Conservation (phyloP, 495 filamentous ascomycete species). For the Penicillium soppii region DNA sequence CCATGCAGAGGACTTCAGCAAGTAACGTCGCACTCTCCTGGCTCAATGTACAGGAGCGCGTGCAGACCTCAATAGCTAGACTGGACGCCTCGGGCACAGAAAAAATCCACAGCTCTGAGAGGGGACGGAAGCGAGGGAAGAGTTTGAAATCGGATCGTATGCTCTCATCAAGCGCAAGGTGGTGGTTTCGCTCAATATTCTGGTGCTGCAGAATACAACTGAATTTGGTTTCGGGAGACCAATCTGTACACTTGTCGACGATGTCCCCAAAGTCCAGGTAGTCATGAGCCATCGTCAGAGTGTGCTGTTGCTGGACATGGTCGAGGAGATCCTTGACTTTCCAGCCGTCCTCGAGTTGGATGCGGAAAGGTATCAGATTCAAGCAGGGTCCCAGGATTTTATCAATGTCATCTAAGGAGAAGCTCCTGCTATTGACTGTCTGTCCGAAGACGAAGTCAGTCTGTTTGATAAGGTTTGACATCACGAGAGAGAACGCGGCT, state of each 20-base stretch:
- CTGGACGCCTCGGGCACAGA: too few species aligned
- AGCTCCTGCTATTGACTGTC: constrained; percentile 30
- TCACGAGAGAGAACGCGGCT: constrained; percentile 34
- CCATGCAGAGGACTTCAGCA: too few species aligned
- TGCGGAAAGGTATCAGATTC: constrained; percentile 45
- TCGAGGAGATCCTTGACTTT: neutral
- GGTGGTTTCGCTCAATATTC: too few species aligned
- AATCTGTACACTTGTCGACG: neutral
- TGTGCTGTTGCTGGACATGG: neutral
- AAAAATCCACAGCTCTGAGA: too few species aligned
- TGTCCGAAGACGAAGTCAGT: constrained; percentile 33
- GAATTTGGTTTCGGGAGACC: neutral
- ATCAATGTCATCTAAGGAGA: constrained; percentile 28
- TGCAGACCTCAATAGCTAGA: too few species aligned
- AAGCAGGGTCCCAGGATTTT: constrained; percentile 42
- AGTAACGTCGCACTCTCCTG: too few species aligned
- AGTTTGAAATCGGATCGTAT: too few species aligned
- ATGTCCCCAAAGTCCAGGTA: neutral
- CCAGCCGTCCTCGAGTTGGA: constrained; percentile 3
- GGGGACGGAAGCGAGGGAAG: too few species aligned
- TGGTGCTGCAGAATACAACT: neutral
- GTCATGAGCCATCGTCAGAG: neutral
- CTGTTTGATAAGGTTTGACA: constrained; percentile 13
- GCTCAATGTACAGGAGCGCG: too few species aligned
- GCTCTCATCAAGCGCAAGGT: too few species aligned